Base-by-base conservation (phyloP, 371 early-diverging fungal genomes). In the Polyrhizophydium stewartii region DNA sequence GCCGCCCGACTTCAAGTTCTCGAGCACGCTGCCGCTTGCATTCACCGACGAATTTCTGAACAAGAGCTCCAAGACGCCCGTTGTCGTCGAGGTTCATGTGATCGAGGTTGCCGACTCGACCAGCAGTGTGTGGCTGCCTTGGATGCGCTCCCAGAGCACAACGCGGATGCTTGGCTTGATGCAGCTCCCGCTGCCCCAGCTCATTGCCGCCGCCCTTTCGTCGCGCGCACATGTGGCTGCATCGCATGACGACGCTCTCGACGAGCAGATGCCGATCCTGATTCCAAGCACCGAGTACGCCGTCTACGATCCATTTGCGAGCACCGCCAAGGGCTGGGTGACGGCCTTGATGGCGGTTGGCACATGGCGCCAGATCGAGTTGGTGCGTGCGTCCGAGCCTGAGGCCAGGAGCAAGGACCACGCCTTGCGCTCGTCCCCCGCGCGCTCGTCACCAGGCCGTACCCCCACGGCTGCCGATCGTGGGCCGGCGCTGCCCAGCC, bases 201-300 rank as follows among this genome's bases (percentile, higher is more conserved):
- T 75, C 17, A 56, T 75, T 19, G 32, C 51, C 27, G 60, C 69
- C 16, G 46, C 65, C 25, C 33, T 56, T 7, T 22, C 56, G n/a
- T 41, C 35, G 17, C 31, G 25, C 3, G 33, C 30, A 10, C 22
- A 31, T 21, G 43, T n/a, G 31, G 30, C 38, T 24, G 49, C 63
- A 7, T 2, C n/a, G 30, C 13, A 21, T 9, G 33, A 47, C 7
- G 25, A 60, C 1, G 16, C n/a, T 1, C 1, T 0, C 28, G 57
- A 38, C 24, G 50, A 41, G 3, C 21, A 59, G 21, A 16, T 58
- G 19, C 72, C 76, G 1, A 47, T 76, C 38, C 57, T 76, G 68
- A 50, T 76, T 6, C 76, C 76, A n/a, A 70, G 69, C 30, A 62
- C 71, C 1, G 76, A 76, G 53, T 73, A 76, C 52, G 60, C 64